phyloP scores from a whole-genome alignment of 305 asterid genomes.

The Caryopteris hybrid region DNA sequence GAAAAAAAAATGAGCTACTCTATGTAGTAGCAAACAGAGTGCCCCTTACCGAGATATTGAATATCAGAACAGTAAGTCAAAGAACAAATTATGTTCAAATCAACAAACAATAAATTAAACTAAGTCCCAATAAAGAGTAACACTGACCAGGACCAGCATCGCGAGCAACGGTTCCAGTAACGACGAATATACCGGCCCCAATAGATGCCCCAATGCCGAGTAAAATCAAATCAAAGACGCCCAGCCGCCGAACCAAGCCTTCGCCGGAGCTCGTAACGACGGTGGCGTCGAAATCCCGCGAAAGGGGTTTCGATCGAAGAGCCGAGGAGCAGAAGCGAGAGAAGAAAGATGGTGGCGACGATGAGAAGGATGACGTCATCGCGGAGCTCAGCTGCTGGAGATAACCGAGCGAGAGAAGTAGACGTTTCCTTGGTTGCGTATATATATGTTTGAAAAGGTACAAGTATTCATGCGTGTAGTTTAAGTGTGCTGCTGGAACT shows the following conservation, averaged over 20 bases:
- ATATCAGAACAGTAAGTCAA: background rate
- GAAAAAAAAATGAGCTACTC: background rate
- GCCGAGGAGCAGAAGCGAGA: slow-evolving; percentile 73
- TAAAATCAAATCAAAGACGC: slow-evolving; percentile 75
- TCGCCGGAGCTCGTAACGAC: slow-evolving; percentile 44
- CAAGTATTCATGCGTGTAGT: slow-evolving; percentile 3
- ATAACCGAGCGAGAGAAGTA: background rate
- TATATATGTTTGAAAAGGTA: background rate
- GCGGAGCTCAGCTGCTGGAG: slow-evolving; percentile 21
- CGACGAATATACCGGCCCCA: slow-evolving; percentile 89
- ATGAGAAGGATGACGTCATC: slow-evolving; percentile 41
- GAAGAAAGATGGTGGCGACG: slow-evolving; percentile 34
- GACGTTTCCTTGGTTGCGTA: background rate
- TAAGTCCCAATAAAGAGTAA: background rate
- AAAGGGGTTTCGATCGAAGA: slow-evolving; percentile 52
- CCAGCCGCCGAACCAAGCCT: slow-evolving; percentile 71
- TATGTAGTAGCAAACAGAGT: background rate
- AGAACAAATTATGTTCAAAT: background rate
- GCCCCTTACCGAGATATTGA: background rate
- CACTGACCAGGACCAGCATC: slow-evolving; percentile 89
- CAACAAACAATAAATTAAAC: background rate
- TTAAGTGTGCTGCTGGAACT: background rate
- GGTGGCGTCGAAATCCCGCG: slow-evolving; percentile 37
- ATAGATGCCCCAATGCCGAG: slow-evolving; percentile 90
- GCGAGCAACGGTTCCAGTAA: slow-evolving; percentile 91